Evolutionary conservation across 805 yeast species (phyloP), one percentile per base, ranked within the genome.

Genomic region (Suhomyces canberraensis): DNA sequence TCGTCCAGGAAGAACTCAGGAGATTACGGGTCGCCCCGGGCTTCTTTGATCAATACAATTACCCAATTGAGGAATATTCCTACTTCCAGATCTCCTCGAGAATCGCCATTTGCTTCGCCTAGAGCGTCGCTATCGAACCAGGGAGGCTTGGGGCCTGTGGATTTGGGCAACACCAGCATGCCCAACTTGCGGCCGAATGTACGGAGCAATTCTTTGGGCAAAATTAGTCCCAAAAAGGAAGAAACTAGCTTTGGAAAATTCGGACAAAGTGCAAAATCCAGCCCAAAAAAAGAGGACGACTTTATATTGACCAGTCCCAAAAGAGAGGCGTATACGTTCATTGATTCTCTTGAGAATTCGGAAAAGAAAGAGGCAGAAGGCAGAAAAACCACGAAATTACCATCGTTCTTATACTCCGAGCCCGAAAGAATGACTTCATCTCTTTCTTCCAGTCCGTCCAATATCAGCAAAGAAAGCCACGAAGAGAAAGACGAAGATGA

Each of bases 91-190:
- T 66, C 72, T 2, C 70, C 73, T 1, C 51, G 52, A 26, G 62
- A 52, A 0, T 65, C 72, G 1, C 67, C 73, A 2, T 61, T 61
- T 31, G 40, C 62, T 2, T 73, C 79, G 0, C 78, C 79, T 16
- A 62, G 79, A 39, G 69, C 75, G 1, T 74, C 79, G 0, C 36
- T 73, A 4, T 68, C 75, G 2, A 65, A 59, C 17, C 64, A 52
- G 37, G 58, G 56, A 6, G 17, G 16, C 16, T 24, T 25, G 3
- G 34, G 31, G 4, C 27, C 17, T 11, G 31, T 34, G n/a, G 59
- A 52, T 16, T 40, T 52, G 20, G 31, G 26, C 16, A 34, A 37
- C 27, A 39, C 52, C 4, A 44, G 52, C 2, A 45, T 51, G 19
- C 53, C 61, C 3, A 47, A 43, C 36, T 43, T 56, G 29, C 50